phyloP scores from a whole-genome alignment of 2,329 filamentous ascomycete genomes.

The Ceratocystis smalleyi region DNA sequence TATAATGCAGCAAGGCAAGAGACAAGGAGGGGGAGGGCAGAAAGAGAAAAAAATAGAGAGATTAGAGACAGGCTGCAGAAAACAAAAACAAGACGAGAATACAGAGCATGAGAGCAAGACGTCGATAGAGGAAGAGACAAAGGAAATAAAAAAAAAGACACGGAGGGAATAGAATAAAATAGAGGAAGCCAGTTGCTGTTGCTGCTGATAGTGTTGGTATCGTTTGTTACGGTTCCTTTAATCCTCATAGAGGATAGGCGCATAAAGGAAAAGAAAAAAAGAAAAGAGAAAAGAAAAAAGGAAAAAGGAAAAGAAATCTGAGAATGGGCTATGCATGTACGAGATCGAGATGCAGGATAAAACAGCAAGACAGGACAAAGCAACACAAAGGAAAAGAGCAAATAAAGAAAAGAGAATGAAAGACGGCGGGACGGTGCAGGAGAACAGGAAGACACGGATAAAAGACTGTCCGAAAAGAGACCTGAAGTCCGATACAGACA shows the following conservation, averaged over 20 bases:
- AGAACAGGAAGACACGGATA: neutral
- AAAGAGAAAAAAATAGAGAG: neutral
- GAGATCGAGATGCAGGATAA: constrained; percentile 19
- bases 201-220: neutral
- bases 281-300: neutral
- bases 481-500: constrained; percentile 10
- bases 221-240: no score
- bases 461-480: neutral
- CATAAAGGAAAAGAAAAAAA: neutral
- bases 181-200: neutral
- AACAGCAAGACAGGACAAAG: constrained; percentile 14
- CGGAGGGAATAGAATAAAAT: neutral
- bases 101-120: neutral
- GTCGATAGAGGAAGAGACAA: neutral
- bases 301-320: constrained; percentile 15
- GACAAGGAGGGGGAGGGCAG: neutral
- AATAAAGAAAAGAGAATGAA: constrained; percentile 18
- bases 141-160: neutral
- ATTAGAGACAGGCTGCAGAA: neutral
- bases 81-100: neutral
- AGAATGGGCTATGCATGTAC: neutral
- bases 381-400: constrained; percentile 8
- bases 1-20: neutral
- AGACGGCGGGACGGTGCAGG: neutral
- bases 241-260: neutral